Percentiles rank a stretch among this genome's conserved stretches.
These are phyloP conservation scores for Peronosclerospora sorghi DNA, from an alignment of 352 stramenopile species.

Conservation along the genomic window DNA sequence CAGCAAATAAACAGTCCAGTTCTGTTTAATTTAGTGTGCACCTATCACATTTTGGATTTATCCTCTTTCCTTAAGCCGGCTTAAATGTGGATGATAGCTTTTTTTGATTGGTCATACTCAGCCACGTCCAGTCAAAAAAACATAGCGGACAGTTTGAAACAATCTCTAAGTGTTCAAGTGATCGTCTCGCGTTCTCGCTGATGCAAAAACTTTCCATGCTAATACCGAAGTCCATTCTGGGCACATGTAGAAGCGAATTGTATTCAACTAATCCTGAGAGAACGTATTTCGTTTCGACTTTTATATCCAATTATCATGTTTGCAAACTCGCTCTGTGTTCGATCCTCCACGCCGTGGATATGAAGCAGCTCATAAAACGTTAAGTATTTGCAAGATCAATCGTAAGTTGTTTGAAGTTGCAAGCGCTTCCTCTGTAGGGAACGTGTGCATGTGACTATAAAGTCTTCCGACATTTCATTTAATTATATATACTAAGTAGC, in stretches of 20 bases:
- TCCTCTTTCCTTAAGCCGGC: no score
- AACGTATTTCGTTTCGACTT: conserved; percentile 13
- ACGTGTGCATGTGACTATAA: conserved; percentile 68
- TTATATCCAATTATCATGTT: neutral
- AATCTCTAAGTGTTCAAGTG: no score
- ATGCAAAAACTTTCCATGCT: conserved; percentile 73
- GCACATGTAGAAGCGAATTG: conserved; percentile 46
- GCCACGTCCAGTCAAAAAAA: no score
- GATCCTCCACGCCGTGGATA: conserved; percentile 20
- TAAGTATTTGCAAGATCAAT: conserved; percentile 38
- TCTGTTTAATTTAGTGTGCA: no score
- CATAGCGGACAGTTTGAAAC: no score
- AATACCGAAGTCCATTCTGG: conserved; percentile 46
- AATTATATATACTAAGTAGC: neutral
- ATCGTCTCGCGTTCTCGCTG: conserved; percentile 53
- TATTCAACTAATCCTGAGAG: conserved; percentile 79
- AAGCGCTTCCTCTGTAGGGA: conserved; percentile 18
- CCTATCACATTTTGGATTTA: no score
- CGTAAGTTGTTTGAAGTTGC: conserved; percentile 73
- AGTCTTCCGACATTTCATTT: conserved; percentile 38
- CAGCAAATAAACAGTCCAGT: no score
- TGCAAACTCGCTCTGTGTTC: conserved; percentile 65
- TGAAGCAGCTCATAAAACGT: conserved; percentile 40
- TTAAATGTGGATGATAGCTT: no score
- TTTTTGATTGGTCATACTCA: no score